A percentile compares a stretch with the other conserved stretches of the same genome.
Conservation (phyloP, 805 yeast species). For the Saturnispora gosingensis region DNA sequence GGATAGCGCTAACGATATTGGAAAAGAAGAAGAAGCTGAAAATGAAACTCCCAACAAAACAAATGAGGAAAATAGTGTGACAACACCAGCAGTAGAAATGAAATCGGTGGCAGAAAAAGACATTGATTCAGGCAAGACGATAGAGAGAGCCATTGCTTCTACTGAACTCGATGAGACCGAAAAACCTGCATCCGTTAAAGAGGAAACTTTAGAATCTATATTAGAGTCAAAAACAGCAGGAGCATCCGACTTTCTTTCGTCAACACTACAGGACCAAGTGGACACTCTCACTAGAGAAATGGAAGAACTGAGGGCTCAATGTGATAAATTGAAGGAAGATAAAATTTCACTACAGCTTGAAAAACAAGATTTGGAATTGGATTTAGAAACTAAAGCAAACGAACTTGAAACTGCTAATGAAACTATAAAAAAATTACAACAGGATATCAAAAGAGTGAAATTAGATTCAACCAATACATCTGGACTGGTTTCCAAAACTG, state of each 20-base stretch:
- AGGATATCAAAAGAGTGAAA: conserved; percentile 27
- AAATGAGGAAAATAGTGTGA: not conserved
- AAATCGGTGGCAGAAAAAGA: not conserved
- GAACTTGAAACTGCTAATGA: conserved; percentile 27
- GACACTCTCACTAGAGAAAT: conserved; percentile 26
- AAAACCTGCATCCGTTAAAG: not conserved
- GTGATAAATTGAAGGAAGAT: conserved; percentile 15
- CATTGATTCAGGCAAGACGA: not conserved
- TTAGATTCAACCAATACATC: conserved; percentile 15
- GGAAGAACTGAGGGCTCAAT: conserved; percentile 9
- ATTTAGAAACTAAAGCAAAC: conserved; percentile 30
- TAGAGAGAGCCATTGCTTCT: not conserved
- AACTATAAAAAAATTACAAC: conserved; percentile 15
- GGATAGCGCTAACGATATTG: not conserved
- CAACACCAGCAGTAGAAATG: not conserved
- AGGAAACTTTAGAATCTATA: conserved; percentile 2
- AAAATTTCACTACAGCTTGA: conserved; percentile 21
- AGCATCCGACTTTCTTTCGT: conserved; percentile 20
- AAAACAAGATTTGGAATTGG: conserved; percentile 28
- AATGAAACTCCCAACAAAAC: conserved; percentile 2
- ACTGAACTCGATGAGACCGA: not conserved
- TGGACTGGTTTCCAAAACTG: conserved; percentile 12
- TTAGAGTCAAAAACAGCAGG: conserved; percentile 9
- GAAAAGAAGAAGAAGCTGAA: not conserved
- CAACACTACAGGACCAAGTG: conserved; percentile 27